Base-by-base conservation (phyloP, 2,329 filamentous ascomycete genomes). In the Aschersonia sp. region DNA sequence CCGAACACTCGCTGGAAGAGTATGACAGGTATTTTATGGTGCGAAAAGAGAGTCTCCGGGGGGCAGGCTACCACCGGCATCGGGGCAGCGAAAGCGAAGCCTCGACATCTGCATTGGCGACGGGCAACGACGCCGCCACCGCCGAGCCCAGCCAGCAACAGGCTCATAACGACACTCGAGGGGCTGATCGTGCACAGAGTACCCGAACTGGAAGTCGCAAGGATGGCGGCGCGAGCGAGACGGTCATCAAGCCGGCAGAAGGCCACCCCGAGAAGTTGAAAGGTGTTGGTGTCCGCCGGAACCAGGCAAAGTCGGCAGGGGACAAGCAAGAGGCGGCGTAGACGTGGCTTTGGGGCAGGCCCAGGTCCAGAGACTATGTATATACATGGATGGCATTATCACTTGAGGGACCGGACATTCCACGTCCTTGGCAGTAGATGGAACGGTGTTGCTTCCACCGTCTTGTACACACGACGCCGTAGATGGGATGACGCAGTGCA, bases 1-100 rank as follows among this genome's bases (percentile, higher is more conserved):
- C 76, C 0, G 70, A 73, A 44, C 76, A 81, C 56, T 71, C 72
- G 2, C 67, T 73, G 49, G 77, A 79, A 56, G 76, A 83, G 57
- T 82, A 77, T 54, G 76, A 73, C 47, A 69, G 69, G 41, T 82
- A 81, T 56, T 67, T 67, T 45, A 61, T 67, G 31, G 74, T 71
- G 31, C 66, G 75, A n/a, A 66, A 69, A 44, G 67, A 68, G 51
- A 76, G 72, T 54, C 57, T 78, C 9, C 60, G 75, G 6, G 68
- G 65, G 4, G 64, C 64, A 4, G 60, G 56, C 10, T 57, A 56
- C 43, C 50, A 53, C 6, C 33, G 33, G 33, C 56, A 58, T 43
- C 57, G 57, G 12, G 58, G 58, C 4, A 65, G 63, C 43, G 64
- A 66, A 48, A 67, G 64, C 50, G 64, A 66, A 39, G 56, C 59